phyloP scores from a whole-genome alignment of 345 rosid genomes.

The Brassica rapa region DNA sequence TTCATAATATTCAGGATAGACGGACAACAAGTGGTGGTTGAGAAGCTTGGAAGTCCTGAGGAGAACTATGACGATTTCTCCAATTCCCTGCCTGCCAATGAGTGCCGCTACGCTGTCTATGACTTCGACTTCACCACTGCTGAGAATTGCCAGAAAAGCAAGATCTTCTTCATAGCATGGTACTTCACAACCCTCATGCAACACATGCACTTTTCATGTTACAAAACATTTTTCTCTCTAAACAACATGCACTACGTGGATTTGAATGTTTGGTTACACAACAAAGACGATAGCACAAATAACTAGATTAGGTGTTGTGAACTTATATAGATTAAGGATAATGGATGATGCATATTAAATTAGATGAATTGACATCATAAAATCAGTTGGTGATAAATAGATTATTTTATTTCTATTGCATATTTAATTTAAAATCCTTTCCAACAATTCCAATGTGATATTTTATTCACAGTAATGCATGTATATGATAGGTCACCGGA shows the following conservation, averaged over 20 bases:
- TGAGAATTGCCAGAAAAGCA: constrained; percentile 97
- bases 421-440: too few species aligned
- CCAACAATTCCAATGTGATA: too few species aligned
- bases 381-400: too few species aligned
- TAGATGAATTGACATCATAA: too few species aligned
- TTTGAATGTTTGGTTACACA: background rate
- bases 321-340: too few species aligned
- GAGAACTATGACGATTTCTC: background rate
- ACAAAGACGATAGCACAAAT: too few species aligned
- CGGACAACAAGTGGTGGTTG: background rate
- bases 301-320: too few species aligned
- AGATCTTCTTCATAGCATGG: constrained; percentile 97
- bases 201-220: constrained; percentile 7
- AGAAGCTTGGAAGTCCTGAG: background rate
- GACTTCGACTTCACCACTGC: constrained; percentile 45
- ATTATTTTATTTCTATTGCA: too few species aligned
- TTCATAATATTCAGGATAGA: constrained; percentile 4
- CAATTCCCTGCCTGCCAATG: background rate
- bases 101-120: constrained; percentile 3
- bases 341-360: too few species aligned
- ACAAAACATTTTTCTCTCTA: background rate
- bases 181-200: constrained; percentile 16
- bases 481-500: background rate
- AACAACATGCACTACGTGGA: background rate
- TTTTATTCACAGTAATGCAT: background rate